Conservation (phyloP, 495 filamentous ascomycete genomes). For the Podospora pseudopauciseta region DNA sequence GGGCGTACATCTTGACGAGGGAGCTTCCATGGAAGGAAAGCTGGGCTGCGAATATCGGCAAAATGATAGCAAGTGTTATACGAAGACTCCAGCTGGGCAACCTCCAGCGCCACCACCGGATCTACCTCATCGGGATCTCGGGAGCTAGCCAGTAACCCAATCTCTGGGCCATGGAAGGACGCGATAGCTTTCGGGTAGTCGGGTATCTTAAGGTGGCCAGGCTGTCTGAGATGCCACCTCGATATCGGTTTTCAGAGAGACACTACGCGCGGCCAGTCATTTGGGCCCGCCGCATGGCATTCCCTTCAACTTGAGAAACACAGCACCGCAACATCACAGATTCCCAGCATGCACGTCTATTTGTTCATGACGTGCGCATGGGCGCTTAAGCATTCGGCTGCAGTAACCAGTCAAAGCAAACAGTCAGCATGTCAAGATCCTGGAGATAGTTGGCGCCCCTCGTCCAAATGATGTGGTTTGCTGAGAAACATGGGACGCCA, state of each 20-base stretch:
- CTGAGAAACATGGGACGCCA: background rate
- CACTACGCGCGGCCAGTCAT: background rate
- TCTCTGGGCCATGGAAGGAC: background rate
- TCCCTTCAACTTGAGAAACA: background rate
- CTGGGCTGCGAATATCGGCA: background rate
- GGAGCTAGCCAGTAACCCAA: background rate
- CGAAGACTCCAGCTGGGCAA: background rate
- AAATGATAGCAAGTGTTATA: too few species aligned
- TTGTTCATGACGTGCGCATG: conserved; percentile 20
- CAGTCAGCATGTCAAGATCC: background rate
- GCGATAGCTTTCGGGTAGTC: conserved; percentile 4
- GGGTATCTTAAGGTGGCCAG: conserved; percentile 7
- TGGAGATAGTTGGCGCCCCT: background rate
- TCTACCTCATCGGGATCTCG: background rate
- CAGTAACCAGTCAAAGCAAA: background rate
- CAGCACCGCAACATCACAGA: too few species aligned
- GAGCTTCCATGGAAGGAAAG: background rate
- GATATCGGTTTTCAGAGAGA: background rate
- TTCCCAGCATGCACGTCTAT: conserved; percentile 2
- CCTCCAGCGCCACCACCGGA: background rate
- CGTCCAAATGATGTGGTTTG: background rate
- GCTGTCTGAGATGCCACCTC: background rate
- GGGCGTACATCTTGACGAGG: background rate
- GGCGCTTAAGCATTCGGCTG: conserved; percentile 17
- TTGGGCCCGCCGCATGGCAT: background rate